These are phyloP conservation scores for Leucocoprinus leucothites DNA, from an alignment of 768 basidiomycete genomes.

Conservation along the genomic window DNA sequence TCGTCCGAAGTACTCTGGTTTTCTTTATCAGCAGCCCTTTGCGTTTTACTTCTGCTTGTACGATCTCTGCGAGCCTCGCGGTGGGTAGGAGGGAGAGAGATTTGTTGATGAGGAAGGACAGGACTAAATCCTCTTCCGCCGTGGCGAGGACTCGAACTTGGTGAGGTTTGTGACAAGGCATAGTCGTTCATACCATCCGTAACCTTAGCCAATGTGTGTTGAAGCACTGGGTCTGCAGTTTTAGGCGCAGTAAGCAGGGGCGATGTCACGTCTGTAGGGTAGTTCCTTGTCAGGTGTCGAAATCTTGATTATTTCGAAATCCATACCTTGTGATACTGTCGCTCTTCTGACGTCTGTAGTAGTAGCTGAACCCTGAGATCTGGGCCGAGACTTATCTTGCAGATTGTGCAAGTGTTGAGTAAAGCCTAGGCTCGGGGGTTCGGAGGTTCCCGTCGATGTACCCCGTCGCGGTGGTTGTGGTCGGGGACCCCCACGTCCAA, in stretches of 20 bases:
- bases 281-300: not conserved
- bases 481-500: constrained; percentile 25
- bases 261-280: constrained; percentile 17
- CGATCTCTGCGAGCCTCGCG: not conserved
- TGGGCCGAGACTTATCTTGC: constrained; percentile 13
- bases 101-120: not conserved
- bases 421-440: constrained; percentile 17
- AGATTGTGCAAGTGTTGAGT: constrained; percentile 23
- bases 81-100: not conserved
- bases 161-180: not conserved
- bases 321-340: not conserved
- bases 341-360: not conserved
- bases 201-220: constrained; percentile 40
- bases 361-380: constrained; percentile 2
- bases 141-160: not conserved
- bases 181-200: constrained; percentile 40
- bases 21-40: constrained; percentile 37
- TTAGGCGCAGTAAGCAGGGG: constrained; percentile 42
- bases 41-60: not conserved
- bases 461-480: constrained; percentile 34
- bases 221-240: constrained; percentile 35
- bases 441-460: constrained; percentile 14
- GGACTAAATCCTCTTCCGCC: constrained; percentile 1
- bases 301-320: not conserved
- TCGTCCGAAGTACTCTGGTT: constrained; percentile 35